These are phyloP conservation scores for Brassica nigra DNA, from an alignment of 345 rosid genomes.

Conservation along the genomic window DNA sequence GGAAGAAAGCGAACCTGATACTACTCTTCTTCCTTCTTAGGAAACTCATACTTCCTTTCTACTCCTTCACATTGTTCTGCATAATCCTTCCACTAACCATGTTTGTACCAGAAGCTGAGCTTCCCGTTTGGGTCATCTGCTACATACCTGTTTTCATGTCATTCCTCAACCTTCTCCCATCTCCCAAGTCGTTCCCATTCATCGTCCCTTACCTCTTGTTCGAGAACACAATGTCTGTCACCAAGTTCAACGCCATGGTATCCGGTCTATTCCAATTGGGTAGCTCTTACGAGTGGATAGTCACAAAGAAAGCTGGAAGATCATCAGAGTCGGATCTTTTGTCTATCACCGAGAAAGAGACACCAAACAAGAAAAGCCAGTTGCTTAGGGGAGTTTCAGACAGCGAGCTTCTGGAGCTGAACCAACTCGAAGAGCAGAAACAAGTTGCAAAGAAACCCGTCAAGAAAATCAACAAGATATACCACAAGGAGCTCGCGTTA, in stretches of 20 bases:
- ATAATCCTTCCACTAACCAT: slow-evolving; percentile 82
- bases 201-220: slow-evolving; percentile 81
- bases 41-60: slow-evolving; percentile 88
- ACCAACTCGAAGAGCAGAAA: slow-evolving; percentile 55
- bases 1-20: slow-evolving; percentile 82
- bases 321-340: slow-evolving; percentile 80
- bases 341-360: slow-evolving; percentile 68
- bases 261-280: slow-evolving; percentile 83
- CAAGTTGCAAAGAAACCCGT: slow-evolving; percentile 43
- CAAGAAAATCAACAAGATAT: slow-evolving; percentile 71
- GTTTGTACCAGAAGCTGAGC: slow-evolving; percentile 88
- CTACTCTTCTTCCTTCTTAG: slow-evolving; percentile 74
- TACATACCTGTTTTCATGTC: slow-evolving; percentile 36
- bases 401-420: slow-evolving; percentile 65
- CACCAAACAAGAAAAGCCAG: slow-evolving; percentile 51
- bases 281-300: slow-evolving; percentile 88
- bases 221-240: slow-evolving; percentile 88
- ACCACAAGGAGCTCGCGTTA: slow-evolving; percentile 71
- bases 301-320: slow-evolving; percentile 91
- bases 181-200: slow-evolving; percentile 47
- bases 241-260: slow-evolving; percentile 87
- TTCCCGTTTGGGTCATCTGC: slow-evolving; percentile 83
- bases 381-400: slow-evolving; percentile 67
- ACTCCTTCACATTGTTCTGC: slow-evolving; percentile 86
- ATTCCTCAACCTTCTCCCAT: too few species aligned